These are phyloP conservation scores for Penicillium sp. DNA, from an alignment of 2,329 filamentous ascomycete species.

Conservation along the genomic window DNA sequence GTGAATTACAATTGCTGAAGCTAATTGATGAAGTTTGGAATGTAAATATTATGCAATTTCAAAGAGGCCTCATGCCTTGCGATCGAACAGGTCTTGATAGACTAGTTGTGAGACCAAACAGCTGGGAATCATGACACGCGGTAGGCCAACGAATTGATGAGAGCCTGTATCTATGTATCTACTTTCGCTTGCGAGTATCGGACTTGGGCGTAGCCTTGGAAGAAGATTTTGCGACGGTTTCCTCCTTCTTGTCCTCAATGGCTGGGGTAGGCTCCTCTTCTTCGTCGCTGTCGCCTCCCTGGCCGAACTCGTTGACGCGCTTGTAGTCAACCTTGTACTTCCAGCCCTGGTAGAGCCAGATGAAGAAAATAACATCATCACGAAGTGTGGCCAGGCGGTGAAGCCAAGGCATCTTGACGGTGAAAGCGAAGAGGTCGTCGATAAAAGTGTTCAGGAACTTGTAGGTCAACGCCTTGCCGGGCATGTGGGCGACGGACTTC, in stretches of 20 bases:
- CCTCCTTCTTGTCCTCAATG: conserved; percentile 20
- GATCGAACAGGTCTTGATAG: background rate
- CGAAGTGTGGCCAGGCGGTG: conserved; percentile 89
- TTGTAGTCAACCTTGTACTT: conserved; percentile 89
- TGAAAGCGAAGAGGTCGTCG: conserved; percentile 97
- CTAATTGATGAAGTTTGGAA: background rate
- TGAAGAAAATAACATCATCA: conserved; percentile 97
- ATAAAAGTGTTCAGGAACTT: conserved; percentile 99
- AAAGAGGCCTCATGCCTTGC: background rate
- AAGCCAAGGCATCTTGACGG: conserved; percentile 97
- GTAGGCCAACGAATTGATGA: background rate
- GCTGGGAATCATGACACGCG: background rate
- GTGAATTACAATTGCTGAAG: too few species aligned
- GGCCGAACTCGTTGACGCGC: conserved; percentile 95
- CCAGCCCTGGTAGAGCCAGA: conserved; percentile 94
- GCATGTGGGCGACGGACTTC: conserved; percentile 93
- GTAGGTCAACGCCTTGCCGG: conserved; percentile 93
- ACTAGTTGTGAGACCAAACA: background rate
- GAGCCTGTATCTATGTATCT: conserved; percentile 6
- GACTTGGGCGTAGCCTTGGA: conserved; percentile 29
- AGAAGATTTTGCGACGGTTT: conserved; percentile 28
- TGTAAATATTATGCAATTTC: background rate
- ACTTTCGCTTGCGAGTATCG: conserved; percentile 39
- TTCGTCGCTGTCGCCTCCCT: conserved; percentile 88
- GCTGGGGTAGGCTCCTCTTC: conserved; percentile 46